Base-by-base conservation (phyloP, 176 grass and related monocot genomes). In the Oryza glumipatula region DNA sequence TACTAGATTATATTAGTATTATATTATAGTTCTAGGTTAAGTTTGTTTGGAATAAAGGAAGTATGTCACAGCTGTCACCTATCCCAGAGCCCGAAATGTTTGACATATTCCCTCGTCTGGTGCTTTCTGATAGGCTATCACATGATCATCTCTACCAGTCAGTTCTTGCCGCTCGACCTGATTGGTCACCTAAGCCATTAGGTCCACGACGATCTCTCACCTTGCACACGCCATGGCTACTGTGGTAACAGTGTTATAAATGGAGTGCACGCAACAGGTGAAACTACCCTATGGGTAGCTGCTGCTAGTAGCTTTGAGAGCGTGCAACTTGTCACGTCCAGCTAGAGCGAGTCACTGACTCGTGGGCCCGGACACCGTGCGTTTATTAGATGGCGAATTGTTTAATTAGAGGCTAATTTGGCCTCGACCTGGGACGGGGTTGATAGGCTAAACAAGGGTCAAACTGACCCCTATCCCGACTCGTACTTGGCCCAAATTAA, bases 391-490 rank as follows among this genome's bases (percentile, higher is more conserved):
- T 83, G 72, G 21, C 72, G 41, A 82, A 68, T 84, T 77, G 63
- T 70, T 85, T 17, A 41, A 19, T 10, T 60, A 41, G 33, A 4
- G 5, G 36, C 5, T 41, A 41, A 61, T 22, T 22, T 10, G 46
- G 23, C 67, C 52, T 70, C 74, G 70, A 73, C 30, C 32, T 49
- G 28, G 82, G 45, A 54, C 63, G 33, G 46, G 72, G 26, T 51
- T 76, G 6, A 46, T 83, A 75, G 76, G 76, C 76, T 89, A 80
- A 85, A 85, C 87, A 89, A 89, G 76, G 30, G 87, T 89, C 82
- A 89, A 89, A 85, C 69, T 2, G 83, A 56, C 0, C 74, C 83
- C 48, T 32, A 41, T 39, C 70, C 67, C 11, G 3, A 49, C 13
- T 23, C 3, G 52, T 44, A 35, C 32, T 9, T 22, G 48, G 6